phyloP scores from a whole-genome alignment of 192 early-diverging fungal genomes.

The Obelidium mucronatum region DNA sequence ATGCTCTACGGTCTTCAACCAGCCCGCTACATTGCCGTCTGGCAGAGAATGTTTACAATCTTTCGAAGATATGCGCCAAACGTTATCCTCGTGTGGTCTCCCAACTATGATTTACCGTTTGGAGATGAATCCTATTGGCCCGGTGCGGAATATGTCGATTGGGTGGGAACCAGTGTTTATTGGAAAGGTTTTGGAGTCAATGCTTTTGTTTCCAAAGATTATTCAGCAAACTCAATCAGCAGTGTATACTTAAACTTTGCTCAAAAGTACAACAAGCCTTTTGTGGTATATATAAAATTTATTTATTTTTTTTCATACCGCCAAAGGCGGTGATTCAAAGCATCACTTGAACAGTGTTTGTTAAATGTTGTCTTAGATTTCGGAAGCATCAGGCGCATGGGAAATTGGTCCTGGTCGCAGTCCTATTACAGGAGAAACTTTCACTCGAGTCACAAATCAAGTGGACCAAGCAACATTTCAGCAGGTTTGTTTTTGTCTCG shows the following conservation, averaged over 20 bases:
- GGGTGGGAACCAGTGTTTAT: conserved; percentile 22
- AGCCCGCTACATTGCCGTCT: conserved; percentile 4
- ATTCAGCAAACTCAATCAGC: not conserved
- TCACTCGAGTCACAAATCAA: not conserved
- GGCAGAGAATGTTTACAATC: conserved; percentile 31
- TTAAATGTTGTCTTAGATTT: conserved; percentile 32
- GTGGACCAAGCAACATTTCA: conserved; percentile 16
- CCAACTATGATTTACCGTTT: conserved; percentile 19
- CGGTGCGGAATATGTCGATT: conserved; percentile 24
- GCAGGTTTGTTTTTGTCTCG: too few relatives aligned
- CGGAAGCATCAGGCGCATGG: conserved; percentile 28
- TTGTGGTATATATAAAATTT: not conserved
- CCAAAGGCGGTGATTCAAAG: too few relatives aligned
- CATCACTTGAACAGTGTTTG: too few relatives aligned
- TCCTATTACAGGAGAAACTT: conserved; percentile 8
- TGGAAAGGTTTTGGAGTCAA: conserved; percentile 34
- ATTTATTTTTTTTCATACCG: not conserved
- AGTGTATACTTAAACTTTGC: conserved; percentile 3
- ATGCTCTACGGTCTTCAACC: conserved; percentile 12
- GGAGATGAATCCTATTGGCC: conserved; percentile 16
- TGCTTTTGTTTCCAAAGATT: not conserved
- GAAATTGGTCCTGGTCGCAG: conserved; percentile 16
- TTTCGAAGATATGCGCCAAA: not conserved
- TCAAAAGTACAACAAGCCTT: conserved; percentile 18
- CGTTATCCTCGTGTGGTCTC: conserved; percentile 22